Evolutionary conservation across 106 monocot species (phyloP).

Genomic region (Phalaenopsis equestris): DNA sequence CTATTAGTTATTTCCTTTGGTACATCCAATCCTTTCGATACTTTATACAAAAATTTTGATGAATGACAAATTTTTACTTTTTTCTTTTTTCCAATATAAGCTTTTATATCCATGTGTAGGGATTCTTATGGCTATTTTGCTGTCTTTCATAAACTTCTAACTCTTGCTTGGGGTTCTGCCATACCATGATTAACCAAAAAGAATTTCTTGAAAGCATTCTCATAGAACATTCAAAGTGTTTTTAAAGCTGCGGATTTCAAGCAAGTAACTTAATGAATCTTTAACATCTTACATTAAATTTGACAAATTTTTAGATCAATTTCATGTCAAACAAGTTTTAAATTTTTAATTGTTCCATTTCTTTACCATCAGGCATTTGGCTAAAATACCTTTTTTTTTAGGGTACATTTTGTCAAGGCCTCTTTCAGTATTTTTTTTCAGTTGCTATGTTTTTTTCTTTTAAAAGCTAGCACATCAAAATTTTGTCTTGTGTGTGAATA

Average conservation of each 20-base stretch:
- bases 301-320: not conserved
- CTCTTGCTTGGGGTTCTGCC: not conserved
- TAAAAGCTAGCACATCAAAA: not conserved
- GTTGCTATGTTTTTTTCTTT: not conserved
- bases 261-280: not conserved
- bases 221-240: not conserved
- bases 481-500: not conserved
- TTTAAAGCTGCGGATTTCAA: not conserved
- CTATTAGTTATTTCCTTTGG: not conserved
- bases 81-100: not conserved
- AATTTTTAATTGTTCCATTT: not conserved
- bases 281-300: not conserved
- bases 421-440: not conserved
- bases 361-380: not conserved
- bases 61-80: not conserved
- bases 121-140: not conserved
- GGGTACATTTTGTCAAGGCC: not conserved
- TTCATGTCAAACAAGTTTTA: not conserved
- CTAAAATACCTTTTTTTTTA: too few species aligned
- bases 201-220: not conserved
- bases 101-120: not conserved
- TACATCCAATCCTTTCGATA: not conserved
- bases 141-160: not conserved
- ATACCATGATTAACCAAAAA: not conserved
- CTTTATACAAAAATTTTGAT: not conserved